Evolutionary conservation across 2,329 filamentous ascomycete species (phyloP), one percentile per base, ranked within the genome.

Genomic region (Pseudogymnoascus sp.): DNA sequence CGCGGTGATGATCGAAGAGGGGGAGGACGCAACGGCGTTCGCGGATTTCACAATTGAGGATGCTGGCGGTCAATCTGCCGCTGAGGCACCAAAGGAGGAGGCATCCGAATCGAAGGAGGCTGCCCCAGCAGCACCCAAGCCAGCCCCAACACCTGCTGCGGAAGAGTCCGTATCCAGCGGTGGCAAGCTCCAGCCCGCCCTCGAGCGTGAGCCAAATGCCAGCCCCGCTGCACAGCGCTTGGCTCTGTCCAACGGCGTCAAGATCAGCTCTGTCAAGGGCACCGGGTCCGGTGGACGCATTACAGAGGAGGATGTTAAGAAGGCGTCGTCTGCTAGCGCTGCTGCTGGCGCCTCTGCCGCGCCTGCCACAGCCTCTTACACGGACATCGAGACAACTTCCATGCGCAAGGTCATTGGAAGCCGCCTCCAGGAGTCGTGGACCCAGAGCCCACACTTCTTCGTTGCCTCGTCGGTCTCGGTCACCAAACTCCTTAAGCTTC

Each of bases 401-500:
- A 99, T 99, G 94, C 92, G 94, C 82, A 97, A 97, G 86, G 92
- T 90, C 69, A 99, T 99, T 76, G 94, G 94, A 76, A 86, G 80
- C 77, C 91, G 94, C 70, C 89, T 99, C 64, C 87, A 88, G 73
- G 84, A 96, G 80, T 97, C 93, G 45, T 84, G 91, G 76, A 86
- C 90, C 77, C 88, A 93, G 79, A 97, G 97, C 84, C 94, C 94
- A 65, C 94, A 97, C 84, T 99, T 96, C 86, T 99, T 93, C 75
- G 93, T 99, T 72, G 91, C 91, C 71, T 89, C 91, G 72, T 86
- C 86, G 70, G 84, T 99, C 74, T 97, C 93, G 63, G 94, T 99
- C 67, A 84, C 82, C 77, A 97, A 97, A 85, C 90, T 99, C 58
- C 82, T 96, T 72, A 97, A 97, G 83, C 92, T 99, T 71, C 92